Evolutionary conservation across 352 stramenopile species (phyloP).

Genomic region (Phytophthora chlamydospora): DNA sequence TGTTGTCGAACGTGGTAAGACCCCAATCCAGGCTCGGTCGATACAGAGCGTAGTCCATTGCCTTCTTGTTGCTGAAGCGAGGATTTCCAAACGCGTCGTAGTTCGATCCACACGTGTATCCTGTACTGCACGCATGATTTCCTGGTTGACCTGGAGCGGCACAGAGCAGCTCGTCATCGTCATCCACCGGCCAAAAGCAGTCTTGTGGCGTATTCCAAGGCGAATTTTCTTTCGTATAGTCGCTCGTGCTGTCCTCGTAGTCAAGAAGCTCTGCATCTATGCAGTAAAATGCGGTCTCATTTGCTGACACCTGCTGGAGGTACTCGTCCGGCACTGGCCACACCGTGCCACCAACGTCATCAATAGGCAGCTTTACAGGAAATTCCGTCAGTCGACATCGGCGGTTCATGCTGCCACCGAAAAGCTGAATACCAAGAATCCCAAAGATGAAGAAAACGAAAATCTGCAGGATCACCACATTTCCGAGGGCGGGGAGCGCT

Average conservation of each 20-base stretch:
- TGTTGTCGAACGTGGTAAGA: conserved; percentile 95
- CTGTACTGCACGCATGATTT: conserved; percentile 53
- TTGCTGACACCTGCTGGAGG: conserved; percentile 43
- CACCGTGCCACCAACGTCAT: conserved; percentile 35
- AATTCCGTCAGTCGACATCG: conserved; percentile 81
- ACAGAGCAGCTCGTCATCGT: conserved; percentile 79
- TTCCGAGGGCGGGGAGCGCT: conserved; percentile 85
- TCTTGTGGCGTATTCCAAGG: conserved; percentile 68
- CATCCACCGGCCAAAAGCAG: conserved; percentile 94
- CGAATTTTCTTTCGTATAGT: conserved; percentile 71
- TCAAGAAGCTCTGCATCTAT: conserved; percentile 45
- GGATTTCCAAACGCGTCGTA: conserved; percentile 74
- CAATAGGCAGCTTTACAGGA: conserved; percentile 60
- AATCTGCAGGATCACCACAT: conserved; percentile 90
- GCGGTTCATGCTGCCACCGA: conserved; percentile 79
- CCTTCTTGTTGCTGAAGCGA: conserved; percentile 55
- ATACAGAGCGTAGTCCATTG: conserved; percentile 68
- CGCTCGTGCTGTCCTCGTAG: conserved; percentile 48
- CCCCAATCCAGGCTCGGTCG: conserved; percentile 80
- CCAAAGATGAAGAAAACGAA: conserved; percentile 94
- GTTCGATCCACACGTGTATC: conserved; percentile 65
- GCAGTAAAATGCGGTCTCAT: conserved; percentile 49
- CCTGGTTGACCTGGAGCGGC: conserved; percentile 41
- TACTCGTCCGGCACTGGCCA: conserved; percentile 68
- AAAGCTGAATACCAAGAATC: conserved; percentile 91